Evolutionary conservation across 2,329 filamentous ascomycete species (phyloP).

Genomic region (Dactylonectria estremocensis): DNA sequence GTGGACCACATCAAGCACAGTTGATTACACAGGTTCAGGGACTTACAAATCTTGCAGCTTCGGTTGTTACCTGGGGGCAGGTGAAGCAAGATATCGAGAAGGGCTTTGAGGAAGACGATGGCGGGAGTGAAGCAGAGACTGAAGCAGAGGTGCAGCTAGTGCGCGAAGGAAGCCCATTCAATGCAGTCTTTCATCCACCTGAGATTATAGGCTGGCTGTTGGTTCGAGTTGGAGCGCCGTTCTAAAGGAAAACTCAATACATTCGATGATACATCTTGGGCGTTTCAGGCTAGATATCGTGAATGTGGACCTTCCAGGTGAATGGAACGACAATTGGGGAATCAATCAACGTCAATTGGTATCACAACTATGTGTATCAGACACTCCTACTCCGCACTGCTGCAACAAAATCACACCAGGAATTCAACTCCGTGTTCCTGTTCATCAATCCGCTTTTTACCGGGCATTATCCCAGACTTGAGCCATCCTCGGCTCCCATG

Average conservation of each 20-base stretch:
- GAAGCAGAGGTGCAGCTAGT: background rate
- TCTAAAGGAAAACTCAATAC: constrained; percentile 23
- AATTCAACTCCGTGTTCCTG: constrained; percentile 10
- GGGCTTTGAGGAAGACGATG: constrained; percentile 26
- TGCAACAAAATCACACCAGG: background rate
- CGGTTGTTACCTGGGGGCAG: constrained; percentile 37
- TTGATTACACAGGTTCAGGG: constrained; percentile 24
- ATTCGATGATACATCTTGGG: constrained; percentile 15
- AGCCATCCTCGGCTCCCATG: background rate
- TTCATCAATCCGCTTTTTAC: background rate
- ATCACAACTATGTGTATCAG: background rate
- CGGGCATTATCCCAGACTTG: background rate
- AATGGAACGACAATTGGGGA: background rate
- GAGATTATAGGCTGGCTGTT: constrained; percentile 43
- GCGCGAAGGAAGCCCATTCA: background rate
- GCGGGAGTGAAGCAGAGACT: background rate
- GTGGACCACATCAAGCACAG: background rate
- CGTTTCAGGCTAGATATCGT: background rate
- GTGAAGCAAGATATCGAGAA: constrained; percentile 37
- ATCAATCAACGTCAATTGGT: background rate
- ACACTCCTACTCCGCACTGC: background rate
- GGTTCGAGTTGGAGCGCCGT: constrained; percentile 35
- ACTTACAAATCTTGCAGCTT: constrained; percentile 7
- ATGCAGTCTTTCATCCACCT: constrained; percentile 23
- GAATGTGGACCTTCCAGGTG: background rate